Evolutionary conservation across 257 asterid genomes (phyloP).

Genomic region (Solanum megistacrolobum): DNA sequence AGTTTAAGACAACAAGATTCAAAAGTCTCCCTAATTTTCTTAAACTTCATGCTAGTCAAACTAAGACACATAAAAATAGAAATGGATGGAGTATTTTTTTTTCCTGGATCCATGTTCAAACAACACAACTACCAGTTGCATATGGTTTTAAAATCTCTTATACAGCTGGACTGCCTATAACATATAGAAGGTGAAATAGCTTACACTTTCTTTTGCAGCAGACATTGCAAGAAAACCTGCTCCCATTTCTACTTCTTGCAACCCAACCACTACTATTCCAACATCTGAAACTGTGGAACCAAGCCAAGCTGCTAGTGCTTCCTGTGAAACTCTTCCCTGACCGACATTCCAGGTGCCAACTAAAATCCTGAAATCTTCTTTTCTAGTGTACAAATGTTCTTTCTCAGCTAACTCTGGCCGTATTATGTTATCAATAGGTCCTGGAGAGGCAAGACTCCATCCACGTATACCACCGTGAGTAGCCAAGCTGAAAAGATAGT

Average conservation of each 20-base stretch:
- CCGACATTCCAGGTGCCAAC: conserved; percentile 98
- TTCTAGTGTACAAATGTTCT: conserved; percentile 43
- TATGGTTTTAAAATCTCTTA: neutral
- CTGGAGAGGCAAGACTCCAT: conserved; percentile 85
- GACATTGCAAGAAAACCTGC: conserved; percentile 99
- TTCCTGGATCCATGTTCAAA: neutral
- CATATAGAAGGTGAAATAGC: conserved; percentile 4
- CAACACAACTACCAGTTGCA: neutral
- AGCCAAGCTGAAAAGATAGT: conserved; percentile 68
- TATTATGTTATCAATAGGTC: conserved; percentile 60
- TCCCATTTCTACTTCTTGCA: conserved; percentile 98
- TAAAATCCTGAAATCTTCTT: conserved; percentile 44
- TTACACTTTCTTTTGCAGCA: conserved; percentile 99
- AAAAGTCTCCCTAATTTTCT: neutral
- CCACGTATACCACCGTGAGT: conserved; percentile 97
- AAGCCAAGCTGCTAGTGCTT: conserved; percentile 80
- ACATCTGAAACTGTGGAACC: conserved; percentile 66
- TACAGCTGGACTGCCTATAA: neutral
- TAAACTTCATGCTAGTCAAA: neutral
- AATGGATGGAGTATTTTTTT: neutral
- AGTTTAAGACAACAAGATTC: neutral
- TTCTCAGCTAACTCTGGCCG: conserved; percentile 40
- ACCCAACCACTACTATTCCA: conserved; percentile 81
- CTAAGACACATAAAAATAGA: neutral
- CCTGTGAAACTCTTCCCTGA: conserved; percentile 88